A percentile compares a stretch with the other conserved stretches of the same genome.
These are phyloP conservation scores for Colletotrichum tropicale DNA, from an alignment of 2,329 filamentous ascomycete genomes.

Conservation along the genomic window DNA sequence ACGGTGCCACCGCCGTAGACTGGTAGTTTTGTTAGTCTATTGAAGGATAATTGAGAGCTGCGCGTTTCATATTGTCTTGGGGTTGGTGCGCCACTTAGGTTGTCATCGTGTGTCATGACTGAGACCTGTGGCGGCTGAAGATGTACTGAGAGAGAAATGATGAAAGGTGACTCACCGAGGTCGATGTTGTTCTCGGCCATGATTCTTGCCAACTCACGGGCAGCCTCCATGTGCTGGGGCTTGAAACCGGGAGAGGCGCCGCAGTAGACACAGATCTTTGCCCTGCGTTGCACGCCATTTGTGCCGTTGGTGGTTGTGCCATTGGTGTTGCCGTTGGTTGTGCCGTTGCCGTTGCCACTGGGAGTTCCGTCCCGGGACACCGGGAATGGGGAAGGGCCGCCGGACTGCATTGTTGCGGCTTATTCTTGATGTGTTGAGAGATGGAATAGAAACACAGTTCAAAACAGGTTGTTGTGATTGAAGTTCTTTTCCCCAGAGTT, in stretches of 20 bases:
- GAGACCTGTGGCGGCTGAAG: background rate
- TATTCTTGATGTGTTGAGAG: background rate
- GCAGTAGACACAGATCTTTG: constrained; percentile 94
- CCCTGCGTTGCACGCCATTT: constrained; percentile 39
- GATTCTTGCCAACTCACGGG: constrained; percentile 72
- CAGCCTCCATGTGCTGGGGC: constrained; percentile 78
- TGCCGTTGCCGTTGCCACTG: constrained; percentile 23
- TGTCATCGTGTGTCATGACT: background rate
- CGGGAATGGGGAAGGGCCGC: constrained; percentile 39
- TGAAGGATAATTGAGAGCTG: background rate
- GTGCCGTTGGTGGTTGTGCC: constrained; percentile 23
- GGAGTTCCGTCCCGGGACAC: constrained; percentile 34
- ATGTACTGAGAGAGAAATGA: background rate
- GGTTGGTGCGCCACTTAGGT: background rate
- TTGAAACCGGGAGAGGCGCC: constrained; percentile 78
- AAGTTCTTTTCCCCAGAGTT: background rate
- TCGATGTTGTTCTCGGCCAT: constrained; percentile 80
- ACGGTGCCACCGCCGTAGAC: constrained; percentile 96
- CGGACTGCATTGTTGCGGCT: constrained; percentile 40
- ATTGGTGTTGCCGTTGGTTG: constrained; percentile 25
- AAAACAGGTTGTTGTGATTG: background rate
- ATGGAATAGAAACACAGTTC: background rate
- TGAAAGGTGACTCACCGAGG: constrained; percentile 57
- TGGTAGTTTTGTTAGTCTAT: constrained; percentile 29
- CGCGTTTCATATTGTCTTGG: background rate